Percentiles rank a stretch among this genome's conserved stretches.
Evolutionary conservation across 805 yeast genomes (phyloP).

Genomic region (Tetrapisispora fleetii): DNA sequence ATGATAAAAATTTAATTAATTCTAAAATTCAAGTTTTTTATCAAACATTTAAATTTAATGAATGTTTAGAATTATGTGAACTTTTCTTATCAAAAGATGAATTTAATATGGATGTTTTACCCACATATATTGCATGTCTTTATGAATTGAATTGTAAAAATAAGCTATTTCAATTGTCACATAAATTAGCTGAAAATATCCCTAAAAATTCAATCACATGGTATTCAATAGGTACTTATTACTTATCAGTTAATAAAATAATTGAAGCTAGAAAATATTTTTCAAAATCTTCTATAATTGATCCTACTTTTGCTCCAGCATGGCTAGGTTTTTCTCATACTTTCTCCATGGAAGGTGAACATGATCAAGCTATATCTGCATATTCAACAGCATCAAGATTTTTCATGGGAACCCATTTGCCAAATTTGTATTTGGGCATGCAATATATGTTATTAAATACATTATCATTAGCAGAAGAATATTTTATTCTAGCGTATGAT

Average conservation of each 20-base stretch:
- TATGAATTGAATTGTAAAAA: conserved; percentile 78
- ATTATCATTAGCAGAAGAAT: conserved; percentile 75
- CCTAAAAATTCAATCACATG: conserved; percentile 80
- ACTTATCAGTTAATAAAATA: conserved; percentile 60
- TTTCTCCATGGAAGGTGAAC: conserved; percentile 96
- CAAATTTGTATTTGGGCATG: conserved; percentile 88
- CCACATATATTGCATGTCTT: conserved; percentile 72
- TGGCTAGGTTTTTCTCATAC: conserved; percentile 99
- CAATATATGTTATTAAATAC: conserved; percentile 87
- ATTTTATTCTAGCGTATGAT: conserved; percentile 60
- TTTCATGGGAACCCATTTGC: conserved; percentile 85
- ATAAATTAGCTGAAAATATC: conserved; percentile 73
- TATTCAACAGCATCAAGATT: conserved; percentile 90
- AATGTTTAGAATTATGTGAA: conserved; percentile 70
- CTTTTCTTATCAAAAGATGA: conserved; percentile 46
- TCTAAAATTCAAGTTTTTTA: conserved; percentile 62
- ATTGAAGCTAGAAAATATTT: conserved; percentile 80
- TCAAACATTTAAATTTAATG: conserved; percentile 68
- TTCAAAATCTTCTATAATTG: conserved; percentile 77
- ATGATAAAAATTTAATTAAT: conserved; percentile 59
- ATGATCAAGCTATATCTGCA: conserved; percentile 95
- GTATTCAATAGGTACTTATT: conserved; percentile 88
- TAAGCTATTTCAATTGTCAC: conserved; percentile 70
- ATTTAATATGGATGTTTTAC: conserved; percentile 59
- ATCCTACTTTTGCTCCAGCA: conserved; percentile 87